A percentile compares a stretch with the other conserved stretches of the same genome.
These are phyloP conservation scores for Excoecaria cochinchinensis DNA, from an alignment of 345 rosid genomes.

Conservation along the genomic window DNA sequence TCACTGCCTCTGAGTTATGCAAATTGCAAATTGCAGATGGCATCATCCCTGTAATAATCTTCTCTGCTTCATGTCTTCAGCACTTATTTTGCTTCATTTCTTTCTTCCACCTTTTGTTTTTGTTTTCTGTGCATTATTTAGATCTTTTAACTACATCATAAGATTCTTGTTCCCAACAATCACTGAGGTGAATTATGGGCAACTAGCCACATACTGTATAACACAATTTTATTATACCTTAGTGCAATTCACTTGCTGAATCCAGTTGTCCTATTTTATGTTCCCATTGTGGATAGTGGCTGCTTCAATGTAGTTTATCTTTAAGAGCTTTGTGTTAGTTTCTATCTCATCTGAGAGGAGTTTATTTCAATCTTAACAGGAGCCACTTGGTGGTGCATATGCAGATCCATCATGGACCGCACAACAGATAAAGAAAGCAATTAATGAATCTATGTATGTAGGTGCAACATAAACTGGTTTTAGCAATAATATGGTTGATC, in stretches of 20 bases:
- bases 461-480: conserved; percentile 30
- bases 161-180: not conserved
- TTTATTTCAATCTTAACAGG: conserved; percentile 43
- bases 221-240: not conserved
- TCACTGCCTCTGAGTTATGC: conserved; percentile 71
- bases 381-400: conserved; percentile 96
- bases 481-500: conserved; percentile 2
- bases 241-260: conserved; percentile 5
- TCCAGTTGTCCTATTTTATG: not conserved
- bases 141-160: conserved; percentile 4
- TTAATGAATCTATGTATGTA: conserved; percentile 77
- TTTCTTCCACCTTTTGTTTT: not conserved
- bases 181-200: not conserved
- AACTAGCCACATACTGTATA: not conserved
- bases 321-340: conserved; percentile 13
- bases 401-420: conserved; percentile 91
- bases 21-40: conserved; percentile 83
- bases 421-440: conserved; percentile 74
- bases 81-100: conserved; percentile 1
- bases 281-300: not conserved
- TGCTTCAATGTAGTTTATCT: conserved; percentile 17
- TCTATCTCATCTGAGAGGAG: conserved; percentile 14
- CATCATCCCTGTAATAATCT: conserved; percentile 64
- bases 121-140: not conserved
- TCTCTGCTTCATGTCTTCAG: conserved; percentile 16